phyloP scores from a whole-genome alignment of 1,139 yeast genomes.

The Yamadazyma pseudoaaseri region DNA sequence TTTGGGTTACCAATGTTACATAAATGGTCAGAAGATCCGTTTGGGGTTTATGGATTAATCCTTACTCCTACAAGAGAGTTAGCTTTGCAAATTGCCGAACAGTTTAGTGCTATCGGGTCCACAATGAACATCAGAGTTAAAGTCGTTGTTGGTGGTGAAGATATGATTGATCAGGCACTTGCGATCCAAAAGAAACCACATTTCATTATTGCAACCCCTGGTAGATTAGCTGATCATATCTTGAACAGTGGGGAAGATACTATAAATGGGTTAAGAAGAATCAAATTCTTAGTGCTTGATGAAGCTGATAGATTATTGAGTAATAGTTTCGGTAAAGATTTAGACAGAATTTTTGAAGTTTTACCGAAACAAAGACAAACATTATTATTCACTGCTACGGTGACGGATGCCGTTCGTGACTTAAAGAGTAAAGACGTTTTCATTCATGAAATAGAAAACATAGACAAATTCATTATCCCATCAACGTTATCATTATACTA shows the following conservation, averaged over 20 bases:
- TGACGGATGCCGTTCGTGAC: conserved; percentile 86
- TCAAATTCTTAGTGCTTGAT: conserved; percentile 81
- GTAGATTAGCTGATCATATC: conserved; percentile 92
- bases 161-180: conserved; percentile 81
- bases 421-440: conserved; percentile 75
- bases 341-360: conserved; percentile 66
- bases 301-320: conserved; percentile 94
- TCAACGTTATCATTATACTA: conserved; percentile 59
- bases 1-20: conserved; percentile 96
- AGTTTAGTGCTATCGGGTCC: conserved; percentile 90
- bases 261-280: conserved; percentile 70
- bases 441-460: conserved; percentile 76
- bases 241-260: conserved; percentile 89
- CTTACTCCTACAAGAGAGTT: conserved; percentile 95
- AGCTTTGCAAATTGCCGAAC: conserved; percentile 96
- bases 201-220: conserved; percentile 96
- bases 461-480: conserved; percentile 77
- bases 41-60: conserved; percentile 85
- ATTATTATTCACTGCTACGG: conserved; percentile 89
- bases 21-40: conserved; percentile 92
- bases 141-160: conserved; percentile 93
- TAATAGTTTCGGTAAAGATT: conserved; percentile 78
- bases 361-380: conserved; percentile 85
- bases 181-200: conserved; percentile 84
- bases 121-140: conserved; percentile 78